A percentile compares a stretch with the other conserved stretches of the same genome.
Evolutionary conservation across 2,329 filamentous ascomycete genomes (phyloP).

Genomic region (Claviceps sp.): DNA sequence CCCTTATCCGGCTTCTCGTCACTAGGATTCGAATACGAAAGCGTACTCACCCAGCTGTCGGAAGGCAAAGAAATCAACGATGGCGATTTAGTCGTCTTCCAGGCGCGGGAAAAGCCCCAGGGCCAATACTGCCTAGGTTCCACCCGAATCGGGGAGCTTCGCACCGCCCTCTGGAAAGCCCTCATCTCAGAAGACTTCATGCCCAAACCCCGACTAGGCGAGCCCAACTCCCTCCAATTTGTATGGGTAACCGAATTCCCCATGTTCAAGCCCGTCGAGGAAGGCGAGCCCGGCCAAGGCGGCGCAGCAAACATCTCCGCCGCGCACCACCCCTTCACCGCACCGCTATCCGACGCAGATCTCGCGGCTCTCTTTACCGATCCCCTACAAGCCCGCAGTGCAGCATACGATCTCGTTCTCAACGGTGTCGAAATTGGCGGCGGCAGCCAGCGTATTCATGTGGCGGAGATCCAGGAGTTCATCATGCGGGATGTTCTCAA

Average conservation of each 20-base stretch:
- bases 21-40: constrained; percentile 55
- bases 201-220: constrained; percentile 22
- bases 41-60: constrained; percentile 25
- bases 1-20: constrained; percentile 66
- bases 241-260: constrained; percentile 87
- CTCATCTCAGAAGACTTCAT: constrained; percentile 53
- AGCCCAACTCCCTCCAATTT: constrained; percentile 43
- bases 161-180: constrained; percentile 54
- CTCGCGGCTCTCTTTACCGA: constrained; percentile 60
- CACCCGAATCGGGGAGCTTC: constrained; percentile 56
- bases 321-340: constrained; percentile 93
- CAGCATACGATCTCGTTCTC: constrained; percentile 91
- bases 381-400: constrained; percentile 61
- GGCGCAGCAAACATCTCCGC: constrained; percentile 68
- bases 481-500: constrained; percentile 73
- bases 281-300: constrained; percentile 60
- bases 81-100: constrained; percentile 70
- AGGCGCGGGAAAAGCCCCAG: constrained; percentile 55
- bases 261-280: constrained; percentile 66
- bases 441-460: constrained; percentile 84
- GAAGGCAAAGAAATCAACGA: constrained; percentile 30
- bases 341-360: constrained; percentile 59
- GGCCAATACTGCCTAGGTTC: constrained; percentile 49
- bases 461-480: constrained; percentile 68
- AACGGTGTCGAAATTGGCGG: constrained; percentile 93